Evolutionary conservation across 108 stramenopile genomes (phyloP).

Genomic region (Licmophora abbreviata): DNA sequence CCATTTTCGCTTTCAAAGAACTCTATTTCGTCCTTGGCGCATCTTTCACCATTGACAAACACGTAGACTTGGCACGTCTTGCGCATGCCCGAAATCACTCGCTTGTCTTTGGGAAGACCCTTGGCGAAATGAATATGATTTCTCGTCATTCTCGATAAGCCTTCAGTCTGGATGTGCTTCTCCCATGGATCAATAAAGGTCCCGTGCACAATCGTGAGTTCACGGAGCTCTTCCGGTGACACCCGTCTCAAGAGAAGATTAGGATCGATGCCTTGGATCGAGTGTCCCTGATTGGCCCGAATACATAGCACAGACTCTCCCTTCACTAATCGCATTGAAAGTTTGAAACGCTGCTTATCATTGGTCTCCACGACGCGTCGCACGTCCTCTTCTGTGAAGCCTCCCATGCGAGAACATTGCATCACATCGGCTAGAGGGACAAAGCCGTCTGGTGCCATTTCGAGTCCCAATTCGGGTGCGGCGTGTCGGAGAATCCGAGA

Average conservation of each 20-base stretch:
- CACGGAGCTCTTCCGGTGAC: constrained; percentile 31
- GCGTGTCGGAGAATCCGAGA: constrained; percentile 67
- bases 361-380: constrained; percentile 45
- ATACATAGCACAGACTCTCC: constrained; percentile 50
- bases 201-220: constrained; percentile 60
- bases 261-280: constrained; percentile 37
- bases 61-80: constrained; percentile 50
- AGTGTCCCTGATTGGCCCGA: constrained; percentile 83
- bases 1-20: constrained; percentile 71
- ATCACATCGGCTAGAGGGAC: constrained; percentile 54
- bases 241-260: constrained; percentile 41
- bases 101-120: constrained; percentile 44
- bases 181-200: constrained; percentile 61
- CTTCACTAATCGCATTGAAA: constrained; percentile 23
- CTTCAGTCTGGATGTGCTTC: constrained; percentile 39
- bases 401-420: constrained; percentile 28
- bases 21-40: constrained; percentile 52
- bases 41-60: constrained; percentile 45
- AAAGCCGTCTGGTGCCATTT: constrained; percentile 56
- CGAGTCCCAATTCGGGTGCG: constrained; percentile 50
- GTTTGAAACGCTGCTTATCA: constrained; percentile 63
- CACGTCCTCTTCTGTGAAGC: constrained; percentile 34
- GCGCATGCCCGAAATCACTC: constrained; percentile 82
- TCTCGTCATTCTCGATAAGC: constrained; percentile 58
- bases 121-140: constrained; percentile 82